Evolutionary conservation across 805 yeast genomes (phyloP).

Genomic region (Scheffersomyces lignosus): DNA sequence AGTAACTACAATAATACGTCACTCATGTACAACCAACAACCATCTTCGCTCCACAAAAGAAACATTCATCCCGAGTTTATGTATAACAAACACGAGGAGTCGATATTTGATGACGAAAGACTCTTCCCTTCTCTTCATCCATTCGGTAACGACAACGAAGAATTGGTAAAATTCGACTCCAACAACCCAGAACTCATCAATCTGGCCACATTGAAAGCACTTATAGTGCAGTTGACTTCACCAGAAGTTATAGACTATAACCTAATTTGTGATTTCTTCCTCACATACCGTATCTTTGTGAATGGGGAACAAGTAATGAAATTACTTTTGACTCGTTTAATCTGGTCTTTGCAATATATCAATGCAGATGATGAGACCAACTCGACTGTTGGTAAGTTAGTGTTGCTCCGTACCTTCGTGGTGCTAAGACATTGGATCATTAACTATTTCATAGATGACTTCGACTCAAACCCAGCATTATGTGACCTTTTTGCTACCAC

Average conservation of each 20-base stretch:
- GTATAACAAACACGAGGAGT: conserved; percentile 38
- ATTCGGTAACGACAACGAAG: conserved; percentile 14
- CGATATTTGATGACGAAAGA: conserved; percentile 36
- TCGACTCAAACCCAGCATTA: conserved; percentile 28
- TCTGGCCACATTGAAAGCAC: conserved; percentile 42
- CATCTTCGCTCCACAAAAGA: conserved; percentile 6
- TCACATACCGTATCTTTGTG: conserved; percentile 75
- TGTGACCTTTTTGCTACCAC: conserved; percentile 50
- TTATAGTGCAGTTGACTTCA: conserved; percentile 64
- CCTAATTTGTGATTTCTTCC: conserved; percentile 79
- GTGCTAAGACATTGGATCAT: conserved; percentile 86
- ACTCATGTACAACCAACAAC: no score
- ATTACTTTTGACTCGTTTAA: conserved; percentile 60
- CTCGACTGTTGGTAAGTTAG: conserved; percentile 56
- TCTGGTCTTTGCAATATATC: conserved; percentile 64
- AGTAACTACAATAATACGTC: no score
- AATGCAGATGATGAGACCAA: conserved; percentile 25
- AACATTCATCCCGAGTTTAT: conserved; percentile 20
- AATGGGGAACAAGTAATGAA: conserved; percentile 58
- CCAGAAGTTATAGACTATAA: conserved; percentile 77
- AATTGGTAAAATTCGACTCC: conserved; percentile 35
- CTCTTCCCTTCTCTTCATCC: conserved; percentile 32
- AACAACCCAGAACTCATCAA: conserved; percentile 31
- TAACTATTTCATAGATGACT: conserved; percentile 87
- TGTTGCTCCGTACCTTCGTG: conserved; percentile 80